phyloP scores from a whole-genome alignment of 768 basidiomycete genomes.

The Russula foetens region DNA sequence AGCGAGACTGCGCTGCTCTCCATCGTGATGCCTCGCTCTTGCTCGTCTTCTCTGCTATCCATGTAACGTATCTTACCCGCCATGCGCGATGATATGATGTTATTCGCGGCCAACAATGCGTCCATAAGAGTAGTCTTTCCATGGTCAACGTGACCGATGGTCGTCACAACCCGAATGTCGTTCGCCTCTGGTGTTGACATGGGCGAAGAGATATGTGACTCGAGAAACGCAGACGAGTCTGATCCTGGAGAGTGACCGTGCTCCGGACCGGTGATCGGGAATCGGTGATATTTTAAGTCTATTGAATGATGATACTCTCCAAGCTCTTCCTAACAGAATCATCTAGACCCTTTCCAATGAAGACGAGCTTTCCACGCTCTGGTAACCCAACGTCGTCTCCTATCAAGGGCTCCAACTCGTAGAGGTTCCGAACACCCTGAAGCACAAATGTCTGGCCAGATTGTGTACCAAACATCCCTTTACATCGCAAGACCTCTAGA shows the following conservation, averaged over 20 bases:
- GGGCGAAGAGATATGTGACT: background rate
- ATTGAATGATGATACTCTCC: conserved; percentile 23
- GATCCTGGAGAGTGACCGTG: no score
- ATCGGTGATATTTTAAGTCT: no score
- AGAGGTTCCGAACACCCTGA: conserved; percentile 88
- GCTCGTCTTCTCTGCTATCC: conserved; percentile 94
- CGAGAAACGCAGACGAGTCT: background rate
- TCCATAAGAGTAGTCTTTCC: conserved; percentile 97
- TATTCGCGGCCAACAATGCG: conserved; percentile 90
- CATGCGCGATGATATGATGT: conserved; percentile 90
- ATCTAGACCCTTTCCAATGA: conserved; percentile 78
- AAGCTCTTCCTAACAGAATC: conserved; percentile 49
- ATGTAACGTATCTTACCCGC: conserved; percentile 95
- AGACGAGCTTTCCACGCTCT: conserved; percentile 69
- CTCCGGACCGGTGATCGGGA: conserved; percentile 1
- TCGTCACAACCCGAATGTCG: conserved; percentile 72
- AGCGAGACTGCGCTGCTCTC: conserved; percentile 93
- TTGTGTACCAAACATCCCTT: conserved; percentile 62
- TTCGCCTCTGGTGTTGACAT: conserved; percentile 26
- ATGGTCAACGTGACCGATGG: conserved; percentile 89
- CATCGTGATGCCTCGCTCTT: conserved; percentile 98
- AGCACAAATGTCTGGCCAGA: conserved; percentile 60
- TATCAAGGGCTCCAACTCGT: conserved; percentile 51
- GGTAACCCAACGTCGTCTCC: conserved; percentile 41
- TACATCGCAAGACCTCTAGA: conserved; percentile 74